Base-by-base conservation (phyloP, 2,329 filamentous ascomycete genomes). In the Colletotrichum paranaense region DNA sequence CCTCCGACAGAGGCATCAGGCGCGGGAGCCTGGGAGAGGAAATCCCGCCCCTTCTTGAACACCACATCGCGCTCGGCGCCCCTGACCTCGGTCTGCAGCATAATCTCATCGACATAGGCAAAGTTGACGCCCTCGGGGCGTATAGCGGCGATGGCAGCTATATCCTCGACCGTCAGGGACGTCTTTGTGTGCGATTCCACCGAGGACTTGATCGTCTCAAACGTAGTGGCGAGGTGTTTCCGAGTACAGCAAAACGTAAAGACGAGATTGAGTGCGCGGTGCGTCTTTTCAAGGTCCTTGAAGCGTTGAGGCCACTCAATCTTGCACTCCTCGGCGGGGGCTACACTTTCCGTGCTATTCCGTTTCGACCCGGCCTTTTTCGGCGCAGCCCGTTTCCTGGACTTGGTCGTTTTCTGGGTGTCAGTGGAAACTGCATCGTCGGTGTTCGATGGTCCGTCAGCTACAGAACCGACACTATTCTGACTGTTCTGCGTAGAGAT, bases 161-260 rank as follows among this genome's bases (percentile, higher is more conserved):
- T 91, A 83, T 98, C 95, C 73, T 93, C 91, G 24, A 97, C 84
- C 0, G 86, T 86, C 55, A 99, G 83, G 22, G 91, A 86, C 28
- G 90, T 88, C 77, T 93, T 92, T 73, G 92, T 95, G 79, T 98
- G 95, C 0, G 90, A 90, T 81, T 98, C 95, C 1, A 98, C 96
- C 0, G 96, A 90, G 9, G 91, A 89, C 77, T 92, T 95, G 59
- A 99, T 93, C 6, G 93, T 98, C 19, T 97, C 93, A 76, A 98
- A 95, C 0, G 96, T 98, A 0, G 97, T 98, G 0, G 94, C 92
- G 32, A 98, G 88, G 78, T 98, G 94, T 80, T 97, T 98, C 58
- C 97, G 92, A 1, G 96, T 96, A 80, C 92, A 97, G 84, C 95
- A 97, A 80, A 99, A 98, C 0, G 97, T 98, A 78, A 95, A 98